Evolutionary conservation across 2,329 filamentous ascomycete genomes (phyloP), one percentile per base, ranked within the genome.

Genomic region (Nemania bipapillata): DNA sequence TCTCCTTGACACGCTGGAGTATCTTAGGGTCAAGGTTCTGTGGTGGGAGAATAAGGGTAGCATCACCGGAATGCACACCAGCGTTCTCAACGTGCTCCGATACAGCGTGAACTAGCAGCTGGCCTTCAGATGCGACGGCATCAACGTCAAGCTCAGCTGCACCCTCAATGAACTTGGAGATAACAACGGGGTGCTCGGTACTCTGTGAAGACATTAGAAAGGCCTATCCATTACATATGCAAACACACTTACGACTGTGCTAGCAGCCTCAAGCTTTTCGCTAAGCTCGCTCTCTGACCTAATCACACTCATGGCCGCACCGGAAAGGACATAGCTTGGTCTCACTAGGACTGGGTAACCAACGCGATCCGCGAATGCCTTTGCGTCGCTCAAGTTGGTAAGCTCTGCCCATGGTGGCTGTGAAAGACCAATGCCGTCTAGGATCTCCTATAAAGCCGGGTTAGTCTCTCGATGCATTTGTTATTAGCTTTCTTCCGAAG

Each of bases 401-500:
- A 98, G 89, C 81, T 99, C 96, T 82, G 97, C 97, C 96, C 96
- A 99, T 9, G 93, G 94, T 40, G 96, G 96, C 83, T 99, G 96
- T 79, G 98, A 95, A 64, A 99, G 90, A 68, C 94, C 95, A 75
- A 98, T 97, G 80, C 92, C 96, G 81, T 99, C 96, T 53, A 99
- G 87, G 72, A 98, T 98, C 77, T 94, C 92, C 24, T 95, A 97
- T 15, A 7, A 6, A 2, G 28, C 35, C 8, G 32, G 50, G 4
- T 30, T 17, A 52, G 17, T 28, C 4, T 15, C 24, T n/a, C 12
- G 9, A 15, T 6, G 15, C 40, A 45, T 7, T 2, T 28, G 28
- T 20, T 32, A 20, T n/a, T 20, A 8, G 15, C 26, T 32, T 30
- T 32, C 15, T 35, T 32, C 9, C 3, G 28, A 4, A n/a, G 15